phyloP scores from a whole-genome alignment of 148 eudicot genomes.

The Chenopodium quinoa region DNA sequence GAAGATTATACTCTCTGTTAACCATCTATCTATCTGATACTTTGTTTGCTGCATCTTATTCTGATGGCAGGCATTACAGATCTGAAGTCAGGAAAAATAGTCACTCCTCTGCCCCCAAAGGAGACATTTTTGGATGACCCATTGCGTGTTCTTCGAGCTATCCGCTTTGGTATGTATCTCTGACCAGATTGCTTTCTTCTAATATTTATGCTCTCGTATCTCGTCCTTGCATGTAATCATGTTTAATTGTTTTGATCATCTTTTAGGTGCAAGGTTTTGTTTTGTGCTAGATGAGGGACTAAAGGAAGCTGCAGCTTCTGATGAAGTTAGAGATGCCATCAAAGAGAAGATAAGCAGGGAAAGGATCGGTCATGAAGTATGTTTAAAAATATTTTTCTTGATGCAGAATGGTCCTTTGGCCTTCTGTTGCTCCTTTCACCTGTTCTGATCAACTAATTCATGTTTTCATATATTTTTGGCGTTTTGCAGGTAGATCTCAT shows the following conservation, averaged over 20 bases:
- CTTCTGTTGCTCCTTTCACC: not conserved
- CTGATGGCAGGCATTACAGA: slow-evolving; percentile 59
- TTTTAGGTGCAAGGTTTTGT: slow-evolving; percentile 76
- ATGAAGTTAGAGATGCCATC: slow-evolving; percentile 80
- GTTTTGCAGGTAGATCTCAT: slow-evolving; percentile 77
- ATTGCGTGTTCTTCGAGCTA: slow-evolving; percentile 90
- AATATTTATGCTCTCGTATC: not conserved
- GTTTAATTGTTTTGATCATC: not conserved
- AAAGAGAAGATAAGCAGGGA: slow-evolving; percentile 93
- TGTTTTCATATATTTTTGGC: slow-evolving; percentile 12
- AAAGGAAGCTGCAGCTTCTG: slow-evolving; percentile 75
- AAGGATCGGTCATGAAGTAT: slow-evolving; percentile 92
- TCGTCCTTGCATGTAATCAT: not conserved
- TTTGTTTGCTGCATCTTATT: not conserved
- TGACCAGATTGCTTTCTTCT: slow-evolving; percentile 8
- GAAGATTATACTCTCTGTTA: not conserved
- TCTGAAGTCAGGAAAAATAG: slow-evolving; percentile 81
- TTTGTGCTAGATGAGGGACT: slow-evolving; percentile 70
- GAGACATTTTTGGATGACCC: slow-evolving; percentile 98
- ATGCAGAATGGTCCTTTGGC: not conserved
- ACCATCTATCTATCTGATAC: not conserved
- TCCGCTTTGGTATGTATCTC: slow-evolving; percentile 70
- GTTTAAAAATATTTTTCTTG: slow-evolving; percentile 16
- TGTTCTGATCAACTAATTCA: not conserved
- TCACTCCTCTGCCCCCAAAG: slow-evolving; percentile 90